A percentile compares a stretch with the other conserved stretches of the same genome.
Evolutionary conservation across 768 basidiomycete genomes (phyloP).

Genomic region (Sporobolomyces roseus): DNA sequence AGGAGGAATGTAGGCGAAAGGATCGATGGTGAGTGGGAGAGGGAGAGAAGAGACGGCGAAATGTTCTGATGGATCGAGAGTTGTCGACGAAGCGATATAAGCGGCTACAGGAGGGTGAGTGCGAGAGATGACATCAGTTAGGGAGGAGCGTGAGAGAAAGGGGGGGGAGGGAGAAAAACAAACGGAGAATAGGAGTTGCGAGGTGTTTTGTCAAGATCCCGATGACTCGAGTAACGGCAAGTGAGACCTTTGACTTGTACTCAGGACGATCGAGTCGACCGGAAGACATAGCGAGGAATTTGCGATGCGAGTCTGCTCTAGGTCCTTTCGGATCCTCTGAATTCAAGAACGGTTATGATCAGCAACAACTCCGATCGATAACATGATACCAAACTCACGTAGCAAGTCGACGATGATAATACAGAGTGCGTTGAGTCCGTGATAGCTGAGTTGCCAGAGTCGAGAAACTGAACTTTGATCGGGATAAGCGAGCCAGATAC

Average conservation of each 20-base stretch:
- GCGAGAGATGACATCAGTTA: too few species aligned
- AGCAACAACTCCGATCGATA: too few species aligned
- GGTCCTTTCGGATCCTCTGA: constrained; percentile 32
- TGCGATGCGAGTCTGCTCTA: constrained; percentile 21
- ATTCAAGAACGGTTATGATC: too few species aligned
- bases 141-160: too few species aligned
- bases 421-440: constrained; percentile 32
- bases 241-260: neutral
- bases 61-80: neutral
- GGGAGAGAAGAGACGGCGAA: constrained; percentile 9
- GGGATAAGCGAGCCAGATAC: constrained; percentile 23
- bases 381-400: too few species aligned
- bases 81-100: neutral
- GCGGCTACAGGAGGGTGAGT: neutral
- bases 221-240: constrained; percentile 3
- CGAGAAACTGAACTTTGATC: constrained; percentile 21
- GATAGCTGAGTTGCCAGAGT: constrained; percentile 10
- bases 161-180: neutral
- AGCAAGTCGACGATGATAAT: constrained; percentile 31
- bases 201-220: neutral
- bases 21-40: constrained; percentile 27
- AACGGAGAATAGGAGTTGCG: neutral
- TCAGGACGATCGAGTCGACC: constrained; percentile 4
- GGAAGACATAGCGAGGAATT: constrained; percentile 3
- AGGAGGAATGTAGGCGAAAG: neutral